Base-by-base conservation (phyloP, 1,284 basidiomycete species). In the Fomitopsis betulina region DNA sequence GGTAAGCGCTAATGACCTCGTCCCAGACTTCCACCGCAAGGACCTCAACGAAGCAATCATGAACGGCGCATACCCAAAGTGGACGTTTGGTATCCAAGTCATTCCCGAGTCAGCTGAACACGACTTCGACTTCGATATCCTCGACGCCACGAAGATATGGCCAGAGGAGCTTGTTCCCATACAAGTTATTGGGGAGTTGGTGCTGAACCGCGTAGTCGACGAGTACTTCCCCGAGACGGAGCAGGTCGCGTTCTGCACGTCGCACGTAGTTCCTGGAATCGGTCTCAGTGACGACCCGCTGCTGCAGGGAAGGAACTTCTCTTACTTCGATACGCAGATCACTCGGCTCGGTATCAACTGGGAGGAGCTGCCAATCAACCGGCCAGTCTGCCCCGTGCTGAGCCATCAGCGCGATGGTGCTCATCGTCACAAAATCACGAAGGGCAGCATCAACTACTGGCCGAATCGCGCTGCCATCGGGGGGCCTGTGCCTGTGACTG, bases 211-310 rank as follows among this genome's bases (percentile, higher is more conserved):
- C 27, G 75, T 72, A 0, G 83, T 86, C 27, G 81, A 87, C 56
- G 90, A 94, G 68, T 94, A 82, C 73, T 94, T 94, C 74, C 75
- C 91, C 9, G 89, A 95, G 73, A 84, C 84, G 2, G 93, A 95
- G 72, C 89, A 92, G 72, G 82, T 82, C 43, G 91, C 91, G 0
- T 95, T 93, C 73, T 94, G 90, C 72, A 94, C 92, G 0, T 73
- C 82, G 49, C 89, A 94, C 66, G 75, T 93, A 55, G 89, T 93
- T 1, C 89, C 92, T n/a, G 91, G 91, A 30, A 91, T 94, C 65
- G 91, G 85, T 42, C 87, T 91, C 71, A 86, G 85, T 62, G 83
- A 90, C 66, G 92, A 94, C 67, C 92, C 92, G 3, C 76, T 94
- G 19, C 77, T 94, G 21, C 87, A 91, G 73, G 86, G 87, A 15